Evolutionary conservation across 2,329 filamentous ascomycete genomes (phyloP), one percentile per base, ranked within the genome.

Genomic region (Lithohypha guttulata): DNA sequence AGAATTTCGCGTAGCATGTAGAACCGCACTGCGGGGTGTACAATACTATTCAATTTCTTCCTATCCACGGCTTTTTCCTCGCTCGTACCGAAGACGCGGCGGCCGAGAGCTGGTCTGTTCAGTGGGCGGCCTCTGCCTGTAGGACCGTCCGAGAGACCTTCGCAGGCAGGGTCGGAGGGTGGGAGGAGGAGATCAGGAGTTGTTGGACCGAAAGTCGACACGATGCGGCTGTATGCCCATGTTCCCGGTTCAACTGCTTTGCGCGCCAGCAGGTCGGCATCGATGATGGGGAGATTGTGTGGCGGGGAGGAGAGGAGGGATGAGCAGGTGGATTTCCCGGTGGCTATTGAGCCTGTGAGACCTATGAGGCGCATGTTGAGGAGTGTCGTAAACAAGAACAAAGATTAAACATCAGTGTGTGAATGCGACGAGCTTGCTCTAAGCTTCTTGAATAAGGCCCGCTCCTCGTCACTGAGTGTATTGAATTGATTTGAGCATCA

Each of bases 241-340:
- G 84, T 93, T 19, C 91, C 91, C 1, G 91, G 91, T 59, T 93
- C 85, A 58, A 98, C 89, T 43, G 96, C 91, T 59, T 91, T 75
- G 52, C 89, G 86, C 33, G 91, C 89, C 45, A 96, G 73, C 41
- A 93, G 65, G 65, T 98, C 91, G 57, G 91, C 89, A 58, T 98
- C 91, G 65, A 98, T 80, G 52, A 98, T 73, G 53, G 91, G 87
- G 45, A 98, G 73, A 44, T 75, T 80, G 68, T 95, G 83, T 0
- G 89, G 91, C 4, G 83, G 69, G 3, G 75, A 70, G 35, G 81
- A 77, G 53, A 98, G 82, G 51, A 94, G 73, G 26, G 73, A 70
- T 19, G 91, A 94, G 40, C 95, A 86, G 50, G 89, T 98, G 31
- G 89, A 94, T 73, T 98, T 98, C 59, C 91, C 91, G 4, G 91